Conservation (phyloP, 2,329 filamentous ascomycete genomes). For the Waltergamsia citrina region DNA sequence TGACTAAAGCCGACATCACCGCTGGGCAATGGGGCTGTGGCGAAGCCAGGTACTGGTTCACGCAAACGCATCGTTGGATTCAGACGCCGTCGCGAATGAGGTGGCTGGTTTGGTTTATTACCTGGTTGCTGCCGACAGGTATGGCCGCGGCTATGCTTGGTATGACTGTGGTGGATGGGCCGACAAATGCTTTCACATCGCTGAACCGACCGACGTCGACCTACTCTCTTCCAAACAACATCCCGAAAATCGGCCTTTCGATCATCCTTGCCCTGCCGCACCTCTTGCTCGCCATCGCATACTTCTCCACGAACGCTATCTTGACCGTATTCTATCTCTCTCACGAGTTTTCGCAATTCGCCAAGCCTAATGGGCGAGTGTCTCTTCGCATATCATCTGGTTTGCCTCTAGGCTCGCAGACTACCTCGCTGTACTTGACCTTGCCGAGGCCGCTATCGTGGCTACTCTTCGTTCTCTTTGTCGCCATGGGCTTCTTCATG, state of each 20-base stretch:
- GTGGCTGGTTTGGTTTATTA: slow-evolving; percentile 28
- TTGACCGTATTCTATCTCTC: slow-evolving; percentile 38
- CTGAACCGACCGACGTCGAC: slow-evolving; percentile 28
- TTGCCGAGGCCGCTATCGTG: slow-evolving; percentile 36
- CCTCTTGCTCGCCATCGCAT: slow-evolving; percentile 35
- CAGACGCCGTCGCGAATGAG: slow-evolving; percentile 28
- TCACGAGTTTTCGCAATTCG: slow-evolving; percentile 37
- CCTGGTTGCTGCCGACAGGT: slow-evolving; percentile 26
- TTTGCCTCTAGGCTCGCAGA: slow-evolving; percentile 32
- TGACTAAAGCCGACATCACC: slow-evolving; percentile 35
- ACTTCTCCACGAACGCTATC: slow-evolving; percentile 35
- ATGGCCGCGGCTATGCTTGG: slow-evolving; percentile 29
- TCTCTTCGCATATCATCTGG: slow-evolving; percentile 36
- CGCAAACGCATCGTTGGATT: slow-evolving; percentile 32
- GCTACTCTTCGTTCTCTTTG: slow-evolving; percentile 32
- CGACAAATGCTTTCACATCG: slow-evolving; percentile 19
- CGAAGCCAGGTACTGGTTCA: slow-evolving; percentile 32
- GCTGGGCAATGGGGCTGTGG: slow-evolving; percentile 30
- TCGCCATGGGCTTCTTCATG: slow-evolving; percentile 33
- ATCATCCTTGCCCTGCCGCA: slow-evolving; percentile 38
- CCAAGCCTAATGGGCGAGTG: slow-evolving; percentile 14
- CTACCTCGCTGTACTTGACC: slow-evolving; percentile 37
- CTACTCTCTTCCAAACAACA: slow-evolving; percentile 17
- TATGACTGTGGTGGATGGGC: slow-evolving; percentile 18
- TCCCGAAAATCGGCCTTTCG: slow-evolving; percentile 16